Evolutionary conservation across 257 asterid species (phyloP).

Genomic region (Plantago major): DNA sequence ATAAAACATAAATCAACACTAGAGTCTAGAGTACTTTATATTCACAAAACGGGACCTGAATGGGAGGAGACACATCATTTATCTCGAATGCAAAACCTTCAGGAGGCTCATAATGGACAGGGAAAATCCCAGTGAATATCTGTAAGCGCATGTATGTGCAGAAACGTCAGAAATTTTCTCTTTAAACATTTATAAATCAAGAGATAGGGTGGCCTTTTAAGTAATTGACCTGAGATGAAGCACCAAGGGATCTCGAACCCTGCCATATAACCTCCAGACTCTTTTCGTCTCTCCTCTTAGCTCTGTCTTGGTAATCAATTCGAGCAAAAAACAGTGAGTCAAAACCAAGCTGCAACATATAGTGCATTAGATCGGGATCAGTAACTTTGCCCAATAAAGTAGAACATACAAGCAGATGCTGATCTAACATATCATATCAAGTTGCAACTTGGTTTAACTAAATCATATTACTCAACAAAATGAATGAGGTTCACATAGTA

Average conservation of each 20-base stretch:
- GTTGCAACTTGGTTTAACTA: background rate
- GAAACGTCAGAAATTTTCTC: constrained; percentile 19
- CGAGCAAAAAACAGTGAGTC: constrained; percentile 80
- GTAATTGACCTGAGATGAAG: constrained; percentile 64
- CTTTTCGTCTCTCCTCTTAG: constrained; percentile 49
- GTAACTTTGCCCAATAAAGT: constrained; percentile 1
- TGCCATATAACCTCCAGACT: constrained; percentile 78
- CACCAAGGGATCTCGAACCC: constrained; percentile 70
- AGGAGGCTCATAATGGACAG: constrained; percentile 65
- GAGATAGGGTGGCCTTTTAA: constrained; percentile 2
- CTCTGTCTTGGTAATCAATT: constrained; percentile 83
- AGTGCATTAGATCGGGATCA: constrained; percentile 23
- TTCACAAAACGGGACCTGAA: constrained; percentile 48
- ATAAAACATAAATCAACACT: constrained; percentile 19
- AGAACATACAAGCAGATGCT: background rate
- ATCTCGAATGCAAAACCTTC: constrained; percentile 74
- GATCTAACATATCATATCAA: background rate
- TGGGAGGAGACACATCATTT: constrained; percentile 59
- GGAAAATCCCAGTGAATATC: constrained; percentile 80
- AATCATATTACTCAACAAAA: background rate
- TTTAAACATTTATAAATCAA: background rate
- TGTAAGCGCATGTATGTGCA: constrained; percentile 27
- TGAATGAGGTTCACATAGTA: constrained; percentile 1
- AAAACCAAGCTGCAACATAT: constrained; percentile 59
- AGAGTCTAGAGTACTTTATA: constrained; percentile 10